phyloP scores from a whole-genome alignment of 169 alveolate genomes.

The Babesia gibsoni region DNA sequence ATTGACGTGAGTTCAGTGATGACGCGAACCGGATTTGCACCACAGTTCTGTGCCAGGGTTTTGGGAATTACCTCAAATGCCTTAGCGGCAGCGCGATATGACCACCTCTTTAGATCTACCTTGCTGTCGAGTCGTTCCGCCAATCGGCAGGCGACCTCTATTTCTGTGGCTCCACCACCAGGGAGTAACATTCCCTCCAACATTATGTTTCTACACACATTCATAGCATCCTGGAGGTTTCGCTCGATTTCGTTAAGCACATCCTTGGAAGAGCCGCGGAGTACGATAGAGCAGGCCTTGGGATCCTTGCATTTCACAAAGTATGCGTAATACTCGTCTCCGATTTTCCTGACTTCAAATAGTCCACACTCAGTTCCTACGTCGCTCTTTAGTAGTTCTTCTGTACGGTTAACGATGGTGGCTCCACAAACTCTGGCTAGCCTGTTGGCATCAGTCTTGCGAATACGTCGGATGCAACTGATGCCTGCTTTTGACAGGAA shows the following conservation, averaged over 20 bases:
- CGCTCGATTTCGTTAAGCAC: constrained; percentile 97
- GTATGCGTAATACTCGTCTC: constrained; percentile 85
- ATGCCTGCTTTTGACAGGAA: constrained; percentile 92
- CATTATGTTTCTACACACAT: constrained; percentile 95
- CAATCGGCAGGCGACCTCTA: constrained; percentile 92
- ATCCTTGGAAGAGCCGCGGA: constrained; percentile 99
- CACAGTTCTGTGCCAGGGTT: constrained; percentile 98
- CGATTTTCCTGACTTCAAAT: constrained; percentile 92
- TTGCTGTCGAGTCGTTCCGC: constrained; percentile 80
- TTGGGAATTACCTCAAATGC: constrained; percentile 98
- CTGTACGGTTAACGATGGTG: constrained; percentile 97
- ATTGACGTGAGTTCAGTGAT: constrained; percentile 88
- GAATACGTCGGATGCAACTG: constrained; percentile 88
- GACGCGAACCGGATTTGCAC: constrained; percentile 91
- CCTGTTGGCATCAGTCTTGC: constrained; percentile 97
- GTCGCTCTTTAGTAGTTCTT: constrained; percentile 89
- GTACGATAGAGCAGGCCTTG: constrained; percentile 95
- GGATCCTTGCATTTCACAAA: constrained; percentile 89
- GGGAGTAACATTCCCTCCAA: constrained; percentile 95
- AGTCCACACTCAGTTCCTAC: constrained; percentile 95
- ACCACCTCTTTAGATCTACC: constrained; percentile 91
- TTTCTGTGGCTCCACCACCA: constrained; percentile 99
- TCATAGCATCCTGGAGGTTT: constrained; percentile 96
- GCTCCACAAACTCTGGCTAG: constrained; percentile 96
- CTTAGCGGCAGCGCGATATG: constrained; percentile 95